Base-by-base conservation (phyloP, 169 alveolate genomes). In the Plasmodium gonderi region DNA sequence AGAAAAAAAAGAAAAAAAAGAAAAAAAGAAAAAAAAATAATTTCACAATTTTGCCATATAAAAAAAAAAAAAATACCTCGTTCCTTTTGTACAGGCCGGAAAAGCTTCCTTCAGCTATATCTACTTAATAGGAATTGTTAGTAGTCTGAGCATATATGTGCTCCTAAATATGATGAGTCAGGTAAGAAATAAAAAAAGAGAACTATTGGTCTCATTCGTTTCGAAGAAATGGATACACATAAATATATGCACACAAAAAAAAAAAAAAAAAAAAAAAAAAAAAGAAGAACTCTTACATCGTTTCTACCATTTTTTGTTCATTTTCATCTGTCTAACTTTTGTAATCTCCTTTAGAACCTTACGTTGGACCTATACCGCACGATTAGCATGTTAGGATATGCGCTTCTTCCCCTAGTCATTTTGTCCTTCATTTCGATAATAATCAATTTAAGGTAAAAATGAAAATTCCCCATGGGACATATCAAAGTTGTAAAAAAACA, bases 381-480 rank as follows among this genome's bases (percentile, higher is more conserved):
- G 20, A 95, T 96, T 33, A 96, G 98, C 81, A 95, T 96, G 95
- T 79, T 97, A 1, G 97, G 97, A n/a, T 97, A 97, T 79, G 96
- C 97, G 12, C 76, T 97, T 36, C 74, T 96, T 42, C 98, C 98
- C 20, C 94, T 97, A 60, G 95, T 93, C 29, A 65, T 96, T 65
- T 95, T 97, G 40, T 96, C 98, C 47, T 89, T 95, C 33, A 93
- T 95, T 74, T 92, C 97, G 5, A 95, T 97, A 0, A 85, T 97
- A 79, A 77, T 96, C 31, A 92, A 92, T 75, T 89, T 96, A 85
- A 91, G 95, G 90, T 89, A 82, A 82, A 79, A 9, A 69, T n/a
- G 31, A 49, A 23, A 45, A 47, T 8, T 45, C 29, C 23, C 3
- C 72, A 4, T 23, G 36, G 36, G 49, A 54, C 3, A 54, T 11